phyloP scores from a whole-genome alignment of 2,329 filamentous ascomycete genomes.

The Arthrobotrys iridis region DNA sequence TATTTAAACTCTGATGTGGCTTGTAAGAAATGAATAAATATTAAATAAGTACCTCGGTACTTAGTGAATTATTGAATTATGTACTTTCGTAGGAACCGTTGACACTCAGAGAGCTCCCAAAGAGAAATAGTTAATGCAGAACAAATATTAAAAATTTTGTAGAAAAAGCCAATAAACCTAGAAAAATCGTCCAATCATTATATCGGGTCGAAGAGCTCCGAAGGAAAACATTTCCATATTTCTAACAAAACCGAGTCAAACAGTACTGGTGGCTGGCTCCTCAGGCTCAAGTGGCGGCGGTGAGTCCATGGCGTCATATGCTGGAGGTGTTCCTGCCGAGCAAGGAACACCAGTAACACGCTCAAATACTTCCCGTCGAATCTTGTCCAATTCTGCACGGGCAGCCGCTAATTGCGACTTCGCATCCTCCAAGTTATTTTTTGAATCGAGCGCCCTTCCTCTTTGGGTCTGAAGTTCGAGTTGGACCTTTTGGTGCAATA shows the following conservation, averaged over 20 bases:
- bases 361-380: conserved; percentile 64
- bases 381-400: conserved; percentile 63
- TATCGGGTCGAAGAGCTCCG: neutral
- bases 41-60: too few relatives aligned
- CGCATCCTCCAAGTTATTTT: conserved; percentile 59
- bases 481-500: conserved; percentile 60
- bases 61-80: too few relatives aligned
- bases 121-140: too few relatives aligned
- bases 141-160: too few relatives aligned
- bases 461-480: conserved; percentile 57
- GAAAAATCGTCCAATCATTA: neutral
- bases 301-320: conserved; percentile 20
- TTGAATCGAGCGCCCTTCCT: conserved; percentile 59
- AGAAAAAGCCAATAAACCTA: neutral
- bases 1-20: neutral
- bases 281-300: neutral
- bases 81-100: too few relatives aligned
- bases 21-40: too few relatives aligned
- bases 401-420: conserved; percentile 61
- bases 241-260: neutral
- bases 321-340: neutral
- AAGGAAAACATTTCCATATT: too few relatives aligned
- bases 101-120: too few relatives aligned
- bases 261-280: neutral
- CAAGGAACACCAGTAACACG: conserved; percentile 55